Base-by-base conservation (phyloP, 192 early-diverging fungal species). In the Oehlia diaphana region DNA sequence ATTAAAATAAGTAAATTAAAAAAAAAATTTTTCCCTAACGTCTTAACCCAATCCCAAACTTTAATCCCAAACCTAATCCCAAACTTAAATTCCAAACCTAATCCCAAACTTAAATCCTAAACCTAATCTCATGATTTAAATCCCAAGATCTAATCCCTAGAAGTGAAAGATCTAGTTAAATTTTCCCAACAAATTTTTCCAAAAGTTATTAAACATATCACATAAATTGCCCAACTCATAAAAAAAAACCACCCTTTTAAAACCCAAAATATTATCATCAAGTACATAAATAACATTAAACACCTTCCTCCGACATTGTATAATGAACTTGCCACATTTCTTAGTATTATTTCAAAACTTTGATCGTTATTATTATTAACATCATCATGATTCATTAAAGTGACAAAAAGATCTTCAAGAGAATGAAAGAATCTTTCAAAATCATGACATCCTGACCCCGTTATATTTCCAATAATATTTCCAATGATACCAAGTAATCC, bases 191-290 rank as follows among this genome's bases (percentile, higher is more conserved):
- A 66, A 66, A 66, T 33, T 66, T 33, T 66, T 13, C 26, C 13
- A 66, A 66, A 26, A 28, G 9, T 33, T 31, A 66, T 14, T 33
- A 66, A 4, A 16, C 26, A 66, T 9, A 33, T 33, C 14, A 31
- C 65, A 35, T 33, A 66, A 33, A 26, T 9, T n/a, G 44, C 37
- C 68, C 68, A 70, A 70, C 35, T 70, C 68, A 70, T 70, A 3
- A 70, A n/a, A 39, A 70, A 39, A 8, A 70, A 39, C 68, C 68
- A 70, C 9, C 68, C 37, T 9, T 70, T 70, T 9, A 70, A 23
- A 2, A 70, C 68, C 68, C 68, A 70, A 70, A 70, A 70, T 70
- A 70, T 37, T 37, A 70, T 70, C 13, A 21, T 70, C 21, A 70
- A 70, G 42, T 70, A 70, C 37, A 37, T 19, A 42, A 70, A 8